phyloP scores from a whole-genome alignment of 2,329 filamentous ascomycete genomes.

The Penicillium sp. region DNA sequence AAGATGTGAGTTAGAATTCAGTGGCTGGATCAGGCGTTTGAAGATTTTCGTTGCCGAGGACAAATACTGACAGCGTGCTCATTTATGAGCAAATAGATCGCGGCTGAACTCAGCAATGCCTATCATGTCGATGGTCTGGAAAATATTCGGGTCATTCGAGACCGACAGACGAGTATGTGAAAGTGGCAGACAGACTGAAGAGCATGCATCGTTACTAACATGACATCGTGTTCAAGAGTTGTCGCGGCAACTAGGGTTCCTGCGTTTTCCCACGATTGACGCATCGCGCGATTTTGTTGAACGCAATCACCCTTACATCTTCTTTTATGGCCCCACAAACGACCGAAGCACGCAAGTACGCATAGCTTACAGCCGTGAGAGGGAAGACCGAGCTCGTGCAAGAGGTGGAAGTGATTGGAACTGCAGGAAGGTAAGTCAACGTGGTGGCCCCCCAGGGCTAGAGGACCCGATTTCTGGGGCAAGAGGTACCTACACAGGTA shows the following conservation, averaged over 20 bases:
- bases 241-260: constrained; percentile 57
- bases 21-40: not conserved
- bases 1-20: constrained; percentile 45
- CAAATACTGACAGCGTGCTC: not conserved
- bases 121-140: constrained; percentile 54
- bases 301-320: constrained; percentile 50
- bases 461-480: not conserved
- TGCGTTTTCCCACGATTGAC: constrained; percentile 51
- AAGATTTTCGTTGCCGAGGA: not conserved
- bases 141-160: constrained; percentile 57
- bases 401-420: constrained; percentile 56
- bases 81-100: constrained; percentile 47
- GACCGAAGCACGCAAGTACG: constrained; percentile 46
- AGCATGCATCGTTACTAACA: not conserved
- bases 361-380: constrained; percentile 54
- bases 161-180: constrained; percentile 55
- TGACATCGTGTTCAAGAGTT: constrained; percentile 34
- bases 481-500: not conserved
- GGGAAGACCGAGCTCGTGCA: constrained; percentile 49
- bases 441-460: not conserved
- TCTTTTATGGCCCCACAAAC: constrained; percentile 49
- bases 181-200: not conserved
- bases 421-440: constrained; percentile 48
- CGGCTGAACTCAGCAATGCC: constrained; percentile 52
- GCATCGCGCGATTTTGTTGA: constrained; percentile 55